phyloP scores from a whole-genome alignment of 257 asterid species.

The Petunia axillaris region DNA sequence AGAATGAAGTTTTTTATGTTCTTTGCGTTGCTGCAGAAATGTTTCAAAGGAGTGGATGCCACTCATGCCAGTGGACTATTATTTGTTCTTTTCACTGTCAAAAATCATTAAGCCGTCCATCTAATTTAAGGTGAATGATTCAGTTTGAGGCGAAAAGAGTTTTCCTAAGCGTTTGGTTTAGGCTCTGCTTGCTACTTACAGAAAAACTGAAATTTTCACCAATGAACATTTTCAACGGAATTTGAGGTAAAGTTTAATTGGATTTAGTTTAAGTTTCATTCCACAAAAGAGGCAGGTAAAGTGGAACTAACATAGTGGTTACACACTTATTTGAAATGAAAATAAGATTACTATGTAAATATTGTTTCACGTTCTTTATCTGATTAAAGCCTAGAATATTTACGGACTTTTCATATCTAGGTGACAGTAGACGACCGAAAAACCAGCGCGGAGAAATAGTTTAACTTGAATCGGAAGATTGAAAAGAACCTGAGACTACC shows the following conservation, averaged over 20 bases:
- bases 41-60: background rate
- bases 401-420: background rate
- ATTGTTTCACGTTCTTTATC: background rate
- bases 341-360: background rate
- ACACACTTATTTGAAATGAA: too few species aligned
- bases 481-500: too few species aligned
- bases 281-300: background rate
- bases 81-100: background rate
- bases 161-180: background rate
- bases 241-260: too few species aligned
- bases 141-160: too few species aligned
- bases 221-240: too few species aligned
- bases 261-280: too few species aligned
- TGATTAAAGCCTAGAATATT: background rate
- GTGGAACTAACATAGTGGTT: background rate
- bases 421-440: background rate
- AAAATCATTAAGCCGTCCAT: background rate
- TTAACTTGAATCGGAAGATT: too few species aligned
- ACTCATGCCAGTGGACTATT: too few species aligned
- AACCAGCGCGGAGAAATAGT: too few species aligned
- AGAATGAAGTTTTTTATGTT: background rate
- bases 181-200: background rate
- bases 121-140: background rate
- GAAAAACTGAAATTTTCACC: background rate
- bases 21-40: background rate